Base-by-base conservation (phyloP, 2,329 filamentous ascomycete genomes). In the Penicillium freii region DNA sequence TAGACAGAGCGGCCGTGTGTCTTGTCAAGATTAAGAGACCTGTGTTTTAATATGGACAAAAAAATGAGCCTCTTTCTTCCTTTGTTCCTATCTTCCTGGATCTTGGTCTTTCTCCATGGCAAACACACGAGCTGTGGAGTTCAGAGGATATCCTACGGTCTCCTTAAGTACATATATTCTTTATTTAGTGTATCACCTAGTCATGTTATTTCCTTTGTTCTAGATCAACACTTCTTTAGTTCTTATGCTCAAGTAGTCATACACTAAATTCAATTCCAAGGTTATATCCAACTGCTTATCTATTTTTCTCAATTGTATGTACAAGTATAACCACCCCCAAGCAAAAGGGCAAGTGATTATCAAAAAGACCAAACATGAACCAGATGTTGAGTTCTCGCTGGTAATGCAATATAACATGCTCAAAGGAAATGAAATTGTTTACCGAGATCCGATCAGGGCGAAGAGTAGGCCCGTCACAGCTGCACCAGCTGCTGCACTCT, bases 401-500 rank as follows among this genome's bases (percentile, higher is more conserved):
- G 33, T 7, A 39, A 31, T 42, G 51, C 38, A 55, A 57, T 49
- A 38, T 38, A 23, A 39, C 46, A 54, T 57, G 56, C 63, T 56
- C 42, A 3, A 58, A 45, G 40, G 68, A 62, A 42, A 44, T 15
- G 31, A 15, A 15, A 40, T 13, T 15, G 7, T 58, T 57, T 60
- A 79, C 57, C 80, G 73, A 47, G 80, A 70, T 23, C 82, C 62
- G 43, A 84, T 67, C 42, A 86, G 62, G 5, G 80, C 79, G 51
- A 88, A 65, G 39, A 83, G 44, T 47, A 78, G 73, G 36, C 81
- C 82, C 51, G 82, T 82, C 17, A 89, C 63, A 0, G 81, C 80
- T 11, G 86, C 88, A n/a, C 89, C 89, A 0, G 84, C 82, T 29
- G 84, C 80, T 8, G 83, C 85, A 54, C 88, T 84, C 73, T 92